These are phyloP conservation scores for Logfia minima DNA, from an alignment of 129 eudicot genomes.

Conservation along the genomic window DNA sequence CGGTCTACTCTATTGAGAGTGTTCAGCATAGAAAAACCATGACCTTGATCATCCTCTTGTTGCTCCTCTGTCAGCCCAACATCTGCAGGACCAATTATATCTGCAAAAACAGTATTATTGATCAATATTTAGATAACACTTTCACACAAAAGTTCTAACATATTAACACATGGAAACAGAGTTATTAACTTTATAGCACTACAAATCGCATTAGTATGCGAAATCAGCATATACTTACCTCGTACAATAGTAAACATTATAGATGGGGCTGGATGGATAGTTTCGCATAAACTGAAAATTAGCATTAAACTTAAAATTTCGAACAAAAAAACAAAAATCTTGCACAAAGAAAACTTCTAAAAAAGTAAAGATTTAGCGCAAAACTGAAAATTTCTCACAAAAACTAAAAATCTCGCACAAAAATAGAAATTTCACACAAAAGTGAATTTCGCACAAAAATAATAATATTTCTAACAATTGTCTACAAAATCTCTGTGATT, in stretches of 20 bases:
- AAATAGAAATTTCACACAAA: not conserved
- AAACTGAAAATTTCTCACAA: not conserved
- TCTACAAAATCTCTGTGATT: not conserved
- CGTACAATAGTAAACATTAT: no score
- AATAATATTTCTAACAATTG: not conserved
- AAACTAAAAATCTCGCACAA: no score
- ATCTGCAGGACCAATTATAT: slow-evolving; percentile 68
- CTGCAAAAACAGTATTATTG: slow-evolving; percentile 47
- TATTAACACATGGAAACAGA: not conserved
- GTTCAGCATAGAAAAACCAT: slow-evolving; percentile 65
- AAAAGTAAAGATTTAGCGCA: no score
- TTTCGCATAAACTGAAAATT: no score
- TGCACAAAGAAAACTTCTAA: no score
- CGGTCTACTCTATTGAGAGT: slow-evolving; percentile 61
- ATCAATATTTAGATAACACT: slow-evolving; percentile 4
- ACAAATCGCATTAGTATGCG: not conserved
- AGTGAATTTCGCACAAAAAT: no score
- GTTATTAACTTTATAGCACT: not conserved
- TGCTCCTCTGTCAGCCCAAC: slow-evolving; percentile 79
- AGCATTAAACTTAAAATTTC: no score
- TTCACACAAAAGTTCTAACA: not conserved
- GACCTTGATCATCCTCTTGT: slow-evolving; percentile 84
- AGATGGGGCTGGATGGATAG: not conserved
- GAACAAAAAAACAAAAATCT: no score
- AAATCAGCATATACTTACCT: not conserved